phyloP scores from a whole-genome alignment of 2,329 filamentous ascomycete genomes.

The Verticillium tricorpus region DNA sequence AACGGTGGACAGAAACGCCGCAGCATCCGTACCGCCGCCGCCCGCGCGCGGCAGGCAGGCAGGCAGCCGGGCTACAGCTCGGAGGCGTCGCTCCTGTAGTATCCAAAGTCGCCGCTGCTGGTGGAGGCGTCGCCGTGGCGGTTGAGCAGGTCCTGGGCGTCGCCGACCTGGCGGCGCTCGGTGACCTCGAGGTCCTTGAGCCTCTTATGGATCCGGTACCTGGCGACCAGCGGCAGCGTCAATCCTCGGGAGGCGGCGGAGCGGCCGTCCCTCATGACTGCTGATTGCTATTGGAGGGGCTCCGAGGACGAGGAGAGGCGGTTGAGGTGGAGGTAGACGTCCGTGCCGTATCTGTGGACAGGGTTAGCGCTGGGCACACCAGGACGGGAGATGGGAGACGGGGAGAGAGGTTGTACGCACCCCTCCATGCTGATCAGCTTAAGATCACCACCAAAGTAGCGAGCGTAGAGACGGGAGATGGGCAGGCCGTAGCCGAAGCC shows the following conservation, averaged over 20 bases:
- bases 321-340: conserved; percentile 97
- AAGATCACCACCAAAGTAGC: conserved; percentile 95
- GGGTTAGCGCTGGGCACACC: conserved; percentile 7
- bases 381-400: neutral
- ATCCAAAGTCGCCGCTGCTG: conserved; percentile 2
- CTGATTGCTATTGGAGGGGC: conserved; percentile 90
- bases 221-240: conserved; percentile 53
- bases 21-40: too few relatives aligned
- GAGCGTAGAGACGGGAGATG: conserved; percentile 87
- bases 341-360: conserved; percentile 83
- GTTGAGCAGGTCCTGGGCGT: conserved; percentile 74
- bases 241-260: conserved; percentile 52
- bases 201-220: conserved; percentile 59
- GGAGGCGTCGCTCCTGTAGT: neutral
- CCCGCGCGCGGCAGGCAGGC: too few relatives aligned
- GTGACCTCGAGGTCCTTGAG: conserved; percentile 71
- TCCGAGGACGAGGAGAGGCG: conserved; percentile 92
- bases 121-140: conserved; percentile 24
- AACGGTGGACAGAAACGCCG: neutral
- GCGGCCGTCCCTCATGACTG: conserved; percentile 70
- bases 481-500: conserved; percentile 97
- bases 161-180: conserved; percentile 85
- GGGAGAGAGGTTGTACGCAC: conserved; percentile 47
- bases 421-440: conserved; percentile 99
- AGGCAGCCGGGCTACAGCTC: neutral